phyloP scores from a whole-genome alignment of 139 green algal species.

The Chlorella vulgaris region DNA sequence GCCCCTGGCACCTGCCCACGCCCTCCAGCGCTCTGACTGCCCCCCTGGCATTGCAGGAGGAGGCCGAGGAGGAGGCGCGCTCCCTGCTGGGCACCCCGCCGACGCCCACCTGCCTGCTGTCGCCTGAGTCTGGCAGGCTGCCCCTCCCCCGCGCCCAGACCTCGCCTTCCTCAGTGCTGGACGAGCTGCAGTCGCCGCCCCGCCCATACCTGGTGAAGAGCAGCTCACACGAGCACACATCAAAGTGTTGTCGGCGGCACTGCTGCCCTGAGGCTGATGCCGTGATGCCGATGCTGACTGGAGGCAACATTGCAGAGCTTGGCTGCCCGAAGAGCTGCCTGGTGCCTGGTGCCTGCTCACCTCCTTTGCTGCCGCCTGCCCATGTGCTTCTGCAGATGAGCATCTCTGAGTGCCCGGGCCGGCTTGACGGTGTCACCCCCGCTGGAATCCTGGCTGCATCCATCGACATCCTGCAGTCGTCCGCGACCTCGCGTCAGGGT shows the following conservation, averaged over 20 bases:
- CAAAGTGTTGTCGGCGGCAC: not conserved
- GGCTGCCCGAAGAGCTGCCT: no score
- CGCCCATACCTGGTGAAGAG: not conserved
- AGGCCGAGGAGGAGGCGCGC: not conserved
- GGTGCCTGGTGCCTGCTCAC: no score
- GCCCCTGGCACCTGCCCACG: no score
- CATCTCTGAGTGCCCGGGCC: slow-evolving; percentile 8
- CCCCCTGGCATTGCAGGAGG: slow-evolving; percentile 1
- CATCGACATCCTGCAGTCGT: slow-evolving; percentile 1
- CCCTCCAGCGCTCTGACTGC: not conserved
- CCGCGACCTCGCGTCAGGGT: no score
- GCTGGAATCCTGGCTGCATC: not conserved
- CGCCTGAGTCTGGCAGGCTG: not conserved
- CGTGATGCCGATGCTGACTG: no score
- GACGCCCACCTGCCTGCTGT: not conserved
- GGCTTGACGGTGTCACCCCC: not conserved
- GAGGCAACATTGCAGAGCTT: no score
- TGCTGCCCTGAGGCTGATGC: no score
- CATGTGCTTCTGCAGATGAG: not conserved
- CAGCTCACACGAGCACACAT: no score
- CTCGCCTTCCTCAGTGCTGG: slow-evolving; percentile 31
- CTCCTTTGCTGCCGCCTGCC: not conserved
- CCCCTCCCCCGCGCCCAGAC: slow-evolving; percentile 32
- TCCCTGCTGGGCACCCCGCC: not conserved
- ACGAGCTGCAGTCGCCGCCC: not conserved